These are phyloP conservation scores for Xerocomus minutiporus DNA, from an alignment of 1,284 basidiomycete species.

Conservation along the genomic window DNA sequence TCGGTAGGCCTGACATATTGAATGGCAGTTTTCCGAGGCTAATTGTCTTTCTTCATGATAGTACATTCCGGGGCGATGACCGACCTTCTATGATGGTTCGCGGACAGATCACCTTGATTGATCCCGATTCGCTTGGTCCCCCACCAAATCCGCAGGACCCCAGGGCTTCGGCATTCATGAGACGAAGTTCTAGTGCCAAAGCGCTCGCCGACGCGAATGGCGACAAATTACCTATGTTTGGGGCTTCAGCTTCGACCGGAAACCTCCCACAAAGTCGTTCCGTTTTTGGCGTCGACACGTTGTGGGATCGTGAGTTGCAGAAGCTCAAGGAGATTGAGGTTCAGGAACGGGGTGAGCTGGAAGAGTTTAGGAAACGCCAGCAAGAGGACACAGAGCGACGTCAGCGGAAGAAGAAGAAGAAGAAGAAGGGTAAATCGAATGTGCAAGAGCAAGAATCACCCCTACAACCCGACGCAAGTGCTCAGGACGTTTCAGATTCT, in stretches of 20 bases:
- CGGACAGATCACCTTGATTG: slow-evolving; percentile 59
- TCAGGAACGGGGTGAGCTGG: slow-evolving; percentile 50
- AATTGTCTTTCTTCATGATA: slow-evolving; percentile 25
- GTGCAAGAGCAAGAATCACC: slow-evolving; percentile 37
- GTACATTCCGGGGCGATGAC: slow-evolving; percentile 70
- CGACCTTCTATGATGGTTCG: slow-evolving; percentile 83
- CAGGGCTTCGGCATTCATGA: slow-evolving; percentile 35
- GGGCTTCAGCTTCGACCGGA: slow-evolving; percentile 31
- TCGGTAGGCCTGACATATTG: slow-evolving; percentile 44
- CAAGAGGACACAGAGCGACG: slow-evolving; percentile 40
- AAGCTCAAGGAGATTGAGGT: slow-evolving; percentile 71
- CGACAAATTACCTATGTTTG: slow-evolving; percentile 26
- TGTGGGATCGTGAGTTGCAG: slow-evolving; percentile 76
- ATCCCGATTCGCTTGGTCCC: slow-evolving; percentile 53
- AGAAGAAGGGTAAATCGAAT: slow-evolving; percentile 42
- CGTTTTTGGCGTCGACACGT: slow-evolving; percentile 77
- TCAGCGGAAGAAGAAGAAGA: slow-evolving; percentile 37
- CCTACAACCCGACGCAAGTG: slow-evolving; percentile 9
- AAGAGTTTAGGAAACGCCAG: slow-evolving; percentile 42
- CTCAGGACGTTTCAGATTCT: slow-evolving; percentile 15
- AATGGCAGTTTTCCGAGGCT: slow-evolving; percentile 10
- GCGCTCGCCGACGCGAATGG: slow-evolving; percentile 58
- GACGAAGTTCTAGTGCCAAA: slow-evolving; percentile 50
- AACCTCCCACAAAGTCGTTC: slow-evolving; percentile 48
- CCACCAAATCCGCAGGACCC: slow-evolving; percentile 20